Conservation (phyloP, 306 rosid species). For the Dalbergia cultrata region DNA sequence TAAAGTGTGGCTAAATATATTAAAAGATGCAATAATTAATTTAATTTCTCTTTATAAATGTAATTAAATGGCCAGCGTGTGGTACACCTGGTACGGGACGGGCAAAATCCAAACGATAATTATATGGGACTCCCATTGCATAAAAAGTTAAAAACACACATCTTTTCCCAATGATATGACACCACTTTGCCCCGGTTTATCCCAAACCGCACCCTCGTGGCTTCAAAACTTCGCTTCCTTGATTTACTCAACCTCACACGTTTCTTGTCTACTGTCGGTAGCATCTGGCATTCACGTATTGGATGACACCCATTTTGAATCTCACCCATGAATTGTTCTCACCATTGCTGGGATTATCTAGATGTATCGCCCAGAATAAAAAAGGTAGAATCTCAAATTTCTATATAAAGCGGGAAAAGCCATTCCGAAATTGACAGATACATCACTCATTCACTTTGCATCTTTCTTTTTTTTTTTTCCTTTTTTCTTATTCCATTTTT, state of each 20-base stretch:
- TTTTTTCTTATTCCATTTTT: too few relatives aligned
- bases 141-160: constrained; percentile 29
- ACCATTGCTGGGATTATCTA: constrained; percentile 44
- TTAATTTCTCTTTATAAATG: too few relatives aligned
- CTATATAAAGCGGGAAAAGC: constrained; percentile 43
- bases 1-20: too few relatives aligned
- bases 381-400: constrained; percentile 40
- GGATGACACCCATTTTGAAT: constrained; percentile 51
- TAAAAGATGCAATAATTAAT: too few relatives aligned
- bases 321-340: constrained; percentile 38
- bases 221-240: constrained; percentile 33
- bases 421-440: constrained; percentile 27
- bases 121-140: constrained; percentile 40
- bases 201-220: neutral
- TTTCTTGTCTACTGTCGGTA: constrained; percentile 49
- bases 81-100: too few relatives aligned
- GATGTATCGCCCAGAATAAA: constrained; percentile 31
- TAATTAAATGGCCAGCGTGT: too few relatives aligned
- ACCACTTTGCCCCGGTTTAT: constrained; percentile 29
- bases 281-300: constrained; percentile 49
- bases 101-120: neutral
- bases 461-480: neutral
- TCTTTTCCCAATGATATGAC: constrained; percentile 46
- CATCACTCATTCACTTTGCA: neutral
- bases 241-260: constrained; percentile 46